Percentiles rank a stretch among this genome's conserved stretches.
Evolutionary conservation across 257 asterid species (phyloP).

Genomic region (Solanum chmielewskii): DNA sequence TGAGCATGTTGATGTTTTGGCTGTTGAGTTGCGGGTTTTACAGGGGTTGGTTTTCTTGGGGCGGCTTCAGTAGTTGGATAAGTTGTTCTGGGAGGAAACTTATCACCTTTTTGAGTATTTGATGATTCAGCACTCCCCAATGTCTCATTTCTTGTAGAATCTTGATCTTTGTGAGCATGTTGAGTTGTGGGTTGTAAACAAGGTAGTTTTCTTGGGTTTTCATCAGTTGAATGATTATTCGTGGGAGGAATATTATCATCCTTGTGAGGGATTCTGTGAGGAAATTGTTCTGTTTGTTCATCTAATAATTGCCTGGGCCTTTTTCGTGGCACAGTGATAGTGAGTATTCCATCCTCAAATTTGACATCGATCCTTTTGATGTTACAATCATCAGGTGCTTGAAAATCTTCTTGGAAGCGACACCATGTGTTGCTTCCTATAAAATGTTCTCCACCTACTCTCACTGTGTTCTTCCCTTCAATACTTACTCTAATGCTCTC

Average conservation of each 20-base stretch:
- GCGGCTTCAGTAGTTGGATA: neutral
- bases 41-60: neutral
- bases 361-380: conserved; percentile 37
- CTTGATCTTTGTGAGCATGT: neutral
- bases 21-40: neutral
- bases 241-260: conserved; percentile 10
- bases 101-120: neutral
- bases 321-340: conserved; percentile 31
- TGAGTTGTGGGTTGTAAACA: too few relatives aligned
- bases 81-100: conserved; percentile 8
- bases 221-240: neutral
- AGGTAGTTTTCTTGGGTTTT: neutral
- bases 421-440: conserved; percentile 64
- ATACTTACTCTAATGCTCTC: conserved; percentile 54
- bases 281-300: neutral
- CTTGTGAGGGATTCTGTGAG: neutral
- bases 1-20: neutral
- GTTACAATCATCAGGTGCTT: conserved; percentile 41
- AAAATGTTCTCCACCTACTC: conserved; percentile 51
- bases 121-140: neutral
- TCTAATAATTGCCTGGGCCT: neutral
- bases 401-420: conserved; percentile 62
- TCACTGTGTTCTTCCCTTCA: conserved; percentile 37
- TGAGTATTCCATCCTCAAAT: conserved; percentile 48
- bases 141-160: too few relatives aligned